phyloP scores from a whole-genome alignment of 768 basidiomycete genomes.

The Tephrocybe sp. region DNA sequence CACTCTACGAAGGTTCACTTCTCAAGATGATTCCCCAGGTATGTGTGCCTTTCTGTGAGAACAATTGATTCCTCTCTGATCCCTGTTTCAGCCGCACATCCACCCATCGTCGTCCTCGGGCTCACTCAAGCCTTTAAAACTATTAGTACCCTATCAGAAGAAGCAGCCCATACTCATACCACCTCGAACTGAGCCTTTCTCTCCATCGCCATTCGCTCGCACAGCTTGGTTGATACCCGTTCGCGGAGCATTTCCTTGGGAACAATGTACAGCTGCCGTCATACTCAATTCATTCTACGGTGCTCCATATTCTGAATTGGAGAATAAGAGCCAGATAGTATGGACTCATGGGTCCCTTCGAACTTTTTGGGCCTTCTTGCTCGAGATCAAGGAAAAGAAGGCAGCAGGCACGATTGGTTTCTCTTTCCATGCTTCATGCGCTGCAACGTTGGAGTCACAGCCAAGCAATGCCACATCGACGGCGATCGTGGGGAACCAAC shows the following conservation, averaged over 20 bases:
- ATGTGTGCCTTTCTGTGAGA: constrained; percentile 20
- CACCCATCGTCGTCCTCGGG: constrained; percentile 26
- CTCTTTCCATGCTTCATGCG: constrained; percentile 38
- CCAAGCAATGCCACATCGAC: background rate
- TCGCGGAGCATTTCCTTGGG: constrained; percentile 53
- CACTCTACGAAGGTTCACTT: constrained; percentile 32
- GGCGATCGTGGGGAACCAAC: constrained; percentile 1
- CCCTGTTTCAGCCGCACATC: constrained; percentile 33
- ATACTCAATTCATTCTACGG: constrained; percentile 32
- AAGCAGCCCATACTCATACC: constrained; percentile 34
- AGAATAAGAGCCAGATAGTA: constrained; percentile 28
- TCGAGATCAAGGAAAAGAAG: constrained; percentile 33
- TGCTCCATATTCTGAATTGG: constrained; percentile 18
- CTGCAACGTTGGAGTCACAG: constrained; percentile 1
- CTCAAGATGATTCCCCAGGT: constrained; percentile 47
- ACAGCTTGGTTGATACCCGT: constrained; percentile 60
- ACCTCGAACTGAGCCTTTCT: constrained; percentile 25
- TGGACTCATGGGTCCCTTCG: constrained; percentile 48
- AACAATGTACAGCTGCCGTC: constrained; percentile 39
- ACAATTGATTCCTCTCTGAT: constrained; percentile 12
- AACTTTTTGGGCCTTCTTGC: constrained; percentile 52
- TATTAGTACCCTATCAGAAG: constrained; percentile 35
- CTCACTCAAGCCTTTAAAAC: constrained; percentile 18
- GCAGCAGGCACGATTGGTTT: constrained; percentile 48
- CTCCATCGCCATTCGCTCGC: constrained; percentile 34